A percentile compares a stretch with the other conserved stretches of the same genome.
These are phyloP conservation scores for Alternaria gaisen DNA, from an alignment of 2,329 filamentous ascomycete genomes.

Conservation along the genomic window DNA sequence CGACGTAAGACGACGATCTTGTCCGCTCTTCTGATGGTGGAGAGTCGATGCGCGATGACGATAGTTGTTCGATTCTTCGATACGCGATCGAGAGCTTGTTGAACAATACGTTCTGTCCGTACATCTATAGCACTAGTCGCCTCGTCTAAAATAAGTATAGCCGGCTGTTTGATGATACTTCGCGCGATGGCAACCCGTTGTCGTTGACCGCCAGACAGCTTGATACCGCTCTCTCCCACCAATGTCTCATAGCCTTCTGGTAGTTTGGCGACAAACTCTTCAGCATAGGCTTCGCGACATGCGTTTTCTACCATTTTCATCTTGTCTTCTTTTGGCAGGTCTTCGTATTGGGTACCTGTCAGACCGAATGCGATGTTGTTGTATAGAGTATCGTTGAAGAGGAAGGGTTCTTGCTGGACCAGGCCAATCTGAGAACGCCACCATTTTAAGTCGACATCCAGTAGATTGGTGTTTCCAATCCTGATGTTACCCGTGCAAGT, in stretches of 20 bases:
- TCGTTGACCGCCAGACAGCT: conserved; percentile 84
- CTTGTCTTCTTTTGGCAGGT: conserved; percentile 65
- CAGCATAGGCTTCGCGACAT: conserved; percentile 51
- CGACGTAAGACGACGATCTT: conserved; percentile 79
- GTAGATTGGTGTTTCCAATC: conserved; percentile 41
- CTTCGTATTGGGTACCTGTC: conserved; percentile 57
- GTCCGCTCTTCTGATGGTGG: conserved; percentile 79
- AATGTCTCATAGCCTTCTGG: conserved; percentile 73
- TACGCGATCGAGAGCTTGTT: conserved; percentile 66
- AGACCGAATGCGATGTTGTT: conserved; percentile 53
- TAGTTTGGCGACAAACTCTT: conserved; percentile 50
- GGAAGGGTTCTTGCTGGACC: conserved; percentile 53
- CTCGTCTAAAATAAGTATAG: conserved; percentile 77
- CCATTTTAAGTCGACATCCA: conserved; percentile 52
- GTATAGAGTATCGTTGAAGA: conserved; percentile 53
- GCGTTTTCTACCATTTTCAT: conserved; percentile 60
- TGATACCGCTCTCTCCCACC: conserved; percentile 80
- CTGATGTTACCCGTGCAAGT: conserved; percentile 46
- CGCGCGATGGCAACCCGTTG: conserved; percentile 81
- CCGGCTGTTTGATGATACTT: conserved; percentile 72
- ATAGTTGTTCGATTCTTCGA: conserved; percentile 73
- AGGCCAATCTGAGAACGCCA: conserved; percentile 58
- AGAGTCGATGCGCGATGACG: conserved; percentile 80
- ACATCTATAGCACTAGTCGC: conserved; percentile 74
- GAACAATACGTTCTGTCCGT: conserved; percentile 63